phyloP scores from a whole-genome alignment of 2,329 filamentous ascomycete genomes.

The Trichoderma sp. region DNA sequence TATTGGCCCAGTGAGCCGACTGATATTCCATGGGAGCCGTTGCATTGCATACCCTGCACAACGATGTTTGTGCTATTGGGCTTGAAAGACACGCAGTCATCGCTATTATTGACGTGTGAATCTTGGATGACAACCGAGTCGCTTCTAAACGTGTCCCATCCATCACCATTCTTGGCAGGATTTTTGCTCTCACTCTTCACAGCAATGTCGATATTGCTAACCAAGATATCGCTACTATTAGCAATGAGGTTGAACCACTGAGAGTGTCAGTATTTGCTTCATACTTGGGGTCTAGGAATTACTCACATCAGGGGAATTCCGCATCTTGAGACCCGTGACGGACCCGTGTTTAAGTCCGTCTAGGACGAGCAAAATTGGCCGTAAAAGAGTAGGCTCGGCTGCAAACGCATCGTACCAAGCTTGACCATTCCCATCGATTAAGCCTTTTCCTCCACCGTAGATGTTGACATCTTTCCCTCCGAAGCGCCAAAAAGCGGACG shows the following conservation, averaged over 20 bases:
- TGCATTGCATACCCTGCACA: neutral
- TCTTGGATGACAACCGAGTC: neutral
- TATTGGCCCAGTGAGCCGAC: constrained; percentile 1
- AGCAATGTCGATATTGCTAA: constrained; percentile 4
- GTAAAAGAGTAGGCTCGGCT: neutral
- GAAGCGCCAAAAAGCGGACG: constrained; percentile 2
- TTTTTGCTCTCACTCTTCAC: neutral
- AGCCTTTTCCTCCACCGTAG: neutral
- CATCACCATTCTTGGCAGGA: constrained; percentile 1
- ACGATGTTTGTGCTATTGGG: constrained; percentile 9
- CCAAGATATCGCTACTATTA: neutral
- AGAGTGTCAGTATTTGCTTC: neutral
- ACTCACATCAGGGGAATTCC: neutral
- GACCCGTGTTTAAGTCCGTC: neutral
- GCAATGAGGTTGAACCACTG: constrained; percentile 10
- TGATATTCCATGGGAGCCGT: constrained; percentile 1
- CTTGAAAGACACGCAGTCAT: constrained; percentile 5
- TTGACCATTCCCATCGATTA: constrained; percentile 1
- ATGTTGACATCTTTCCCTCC: constrained; percentile 6
- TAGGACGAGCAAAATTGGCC: neutral
- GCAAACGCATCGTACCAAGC: constrained; percentile 10
- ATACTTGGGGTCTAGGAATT: too few relatives aligned
- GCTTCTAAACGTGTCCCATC: constrained; percentile 4
- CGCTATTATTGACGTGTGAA: neutral
- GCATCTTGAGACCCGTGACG: neutral